Evolutionary conservation across 2,329 filamentous ascomycete species (phyloP).

Genomic region (Helminthosporium solani): DNA sequence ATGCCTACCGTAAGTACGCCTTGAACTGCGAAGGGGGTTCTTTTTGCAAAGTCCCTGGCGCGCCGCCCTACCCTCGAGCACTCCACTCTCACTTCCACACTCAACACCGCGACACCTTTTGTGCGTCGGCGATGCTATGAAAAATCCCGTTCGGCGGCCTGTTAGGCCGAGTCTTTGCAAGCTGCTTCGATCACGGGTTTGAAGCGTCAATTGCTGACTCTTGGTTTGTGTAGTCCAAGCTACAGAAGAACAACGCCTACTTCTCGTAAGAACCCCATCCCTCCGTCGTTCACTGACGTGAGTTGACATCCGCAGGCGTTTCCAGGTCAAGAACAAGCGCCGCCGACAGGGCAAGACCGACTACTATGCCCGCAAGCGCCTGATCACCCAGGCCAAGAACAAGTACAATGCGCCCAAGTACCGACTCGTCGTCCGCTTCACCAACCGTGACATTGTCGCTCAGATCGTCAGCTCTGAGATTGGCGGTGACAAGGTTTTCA

Average conservation of each 20-base stretch:
- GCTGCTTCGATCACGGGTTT: constrained; percentile 86
- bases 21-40: constrained; percentile 16
- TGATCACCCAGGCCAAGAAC: constrained; percentile 99
- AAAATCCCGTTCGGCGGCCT: constrained; percentile 29
- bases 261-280: constrained; percentile 71
- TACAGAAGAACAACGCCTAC: constrained; percentile 97
- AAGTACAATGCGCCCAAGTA: constrained; percentile 99
- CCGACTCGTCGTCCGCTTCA: constrained; percentile 98
- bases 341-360: constrained; percentile 97
- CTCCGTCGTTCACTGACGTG: constrained; percentile 22
- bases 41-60: constrained; percentile 3
- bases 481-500: constrained; percentile 94
- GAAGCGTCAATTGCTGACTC: constrained; percentile 99
- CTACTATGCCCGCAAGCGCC: constrained; percentile 99
- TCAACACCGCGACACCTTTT: constrained; percentile 1
- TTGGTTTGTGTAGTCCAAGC: constrained; percentile 76
- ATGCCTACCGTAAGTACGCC: constrained; percentile 53
- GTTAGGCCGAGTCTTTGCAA: constrained; percentile 59
- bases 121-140: constrained; percentile 13
- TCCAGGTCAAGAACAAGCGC: constrained; percentile 99
- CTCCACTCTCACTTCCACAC: background rate
- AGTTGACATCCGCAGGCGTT: constrained; percentile 65
- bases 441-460: constrained; percentile 98
- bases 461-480: constrained; percentile 98
- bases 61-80: background rate